Percentiles rank a stretch among this genome's conserved stretches.
Conservation (phyloP, 495 filamentous ascomycete species). For the Articulospora tetracladia region DNA sequence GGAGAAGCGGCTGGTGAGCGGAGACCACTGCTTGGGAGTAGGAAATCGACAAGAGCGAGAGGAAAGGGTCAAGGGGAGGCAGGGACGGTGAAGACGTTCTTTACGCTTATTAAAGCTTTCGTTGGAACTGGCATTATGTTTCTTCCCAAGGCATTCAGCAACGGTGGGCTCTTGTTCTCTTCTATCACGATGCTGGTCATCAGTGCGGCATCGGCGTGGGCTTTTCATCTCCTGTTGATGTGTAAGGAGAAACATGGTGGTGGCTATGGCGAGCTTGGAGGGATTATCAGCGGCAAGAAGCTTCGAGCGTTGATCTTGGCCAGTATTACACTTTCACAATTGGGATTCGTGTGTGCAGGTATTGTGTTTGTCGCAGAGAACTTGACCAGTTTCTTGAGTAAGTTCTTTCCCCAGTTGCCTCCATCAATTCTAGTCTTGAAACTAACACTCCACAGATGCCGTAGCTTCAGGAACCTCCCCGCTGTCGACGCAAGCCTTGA, state of each 20-base stretch:
- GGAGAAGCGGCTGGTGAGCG: slow-evolving; percentile 31
- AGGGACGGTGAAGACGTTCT: slow-evolving; percentile 59
- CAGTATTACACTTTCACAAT: slow-evolving; percentile 61
- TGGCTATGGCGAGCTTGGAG: slow-evolving; percentile 61
- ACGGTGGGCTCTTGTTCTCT: slow-evolving; percentile 65
- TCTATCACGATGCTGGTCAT: slow-evolving; percentile 53
- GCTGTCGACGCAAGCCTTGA: slow-evolving; percentile 42
- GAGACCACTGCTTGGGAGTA: slow-evolving; percentile 51
- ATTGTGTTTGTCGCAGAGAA: slow-evolving; percentile 67
- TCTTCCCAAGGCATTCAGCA: slow-evolving; percentile 62
- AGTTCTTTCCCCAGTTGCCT: background rate
- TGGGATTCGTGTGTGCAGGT: slow-evolving; percentile 64
- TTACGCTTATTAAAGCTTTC: slow-evolving; percentile 56
- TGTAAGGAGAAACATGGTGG: slow-evolving; percentile 49
- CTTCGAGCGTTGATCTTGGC: slow-evolving; percentile 50
- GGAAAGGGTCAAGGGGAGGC: slow-evolving; percentile 46
- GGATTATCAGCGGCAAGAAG: slow-evolving; percentile 44
- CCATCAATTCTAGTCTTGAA: background rate
- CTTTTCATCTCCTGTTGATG: slow-evolving; percentile 59
- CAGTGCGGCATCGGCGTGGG: slow-evolving; percentile 51
- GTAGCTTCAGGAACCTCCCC: slow-evolving; percentile 36
- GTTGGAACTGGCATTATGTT: slow-evolving; percentile 21
- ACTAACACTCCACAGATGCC: slow-evolving; percentile 29
- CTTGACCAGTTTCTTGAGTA: slow-evolving; percentile 45
- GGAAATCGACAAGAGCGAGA: slow-evolving; percentile 37